phyloP scores from a whole-genome alignment of 805 yeast genomes.

The Pichia eremophila region DNA sequence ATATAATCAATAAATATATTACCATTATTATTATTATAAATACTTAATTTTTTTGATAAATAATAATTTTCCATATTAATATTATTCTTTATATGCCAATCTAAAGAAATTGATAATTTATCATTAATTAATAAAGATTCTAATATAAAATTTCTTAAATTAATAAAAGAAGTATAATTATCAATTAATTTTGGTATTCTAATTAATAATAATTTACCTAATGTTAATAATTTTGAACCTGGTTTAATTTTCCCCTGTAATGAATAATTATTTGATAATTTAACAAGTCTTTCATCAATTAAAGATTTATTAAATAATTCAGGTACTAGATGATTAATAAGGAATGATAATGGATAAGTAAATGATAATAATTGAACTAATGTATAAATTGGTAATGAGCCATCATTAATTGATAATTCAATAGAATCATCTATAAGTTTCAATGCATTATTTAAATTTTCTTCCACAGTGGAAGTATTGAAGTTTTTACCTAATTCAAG shows the following conservation, averaged over 20 bases:
- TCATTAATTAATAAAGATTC: constrained; percentile 21
- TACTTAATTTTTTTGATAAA: not conserved
- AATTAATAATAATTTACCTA: not conserved
- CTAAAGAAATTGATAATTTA: constrained; percentile 19
- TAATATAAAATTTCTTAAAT: not conserved
- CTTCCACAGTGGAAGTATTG: not conserved
- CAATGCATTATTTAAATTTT: not conserved
- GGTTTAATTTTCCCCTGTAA: constrained; percentile 25
- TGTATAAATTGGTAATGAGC: constrained; percentile 20
- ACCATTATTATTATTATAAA: not conserved
- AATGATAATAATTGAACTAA: constrained; percentile 16
- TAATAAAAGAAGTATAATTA: not conserved
- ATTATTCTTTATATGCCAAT: constrained; percentile 17
- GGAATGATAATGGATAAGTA: constrained; percentile 15
- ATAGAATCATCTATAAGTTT: not conserved
- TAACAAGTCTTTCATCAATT: constrained; percentile 11
- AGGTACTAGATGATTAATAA: constrained; percentile 15
- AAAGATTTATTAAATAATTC: constrained; percentile 10
- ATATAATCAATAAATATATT: not conserved
- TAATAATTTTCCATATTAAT: not conserved
- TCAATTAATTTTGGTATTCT: constrained; percentile 6
- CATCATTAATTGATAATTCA: not conserved
- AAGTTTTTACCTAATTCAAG: not conserved
- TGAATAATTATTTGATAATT: constrained; percentile 17
- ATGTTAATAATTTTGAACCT: constrained; percentile 23